Evolutionary conservation across 177 flowering plant genomes (phyloP), one percentile per base, ranked within the genome.

Genomic region (Telopea speciosissima): DNA sequence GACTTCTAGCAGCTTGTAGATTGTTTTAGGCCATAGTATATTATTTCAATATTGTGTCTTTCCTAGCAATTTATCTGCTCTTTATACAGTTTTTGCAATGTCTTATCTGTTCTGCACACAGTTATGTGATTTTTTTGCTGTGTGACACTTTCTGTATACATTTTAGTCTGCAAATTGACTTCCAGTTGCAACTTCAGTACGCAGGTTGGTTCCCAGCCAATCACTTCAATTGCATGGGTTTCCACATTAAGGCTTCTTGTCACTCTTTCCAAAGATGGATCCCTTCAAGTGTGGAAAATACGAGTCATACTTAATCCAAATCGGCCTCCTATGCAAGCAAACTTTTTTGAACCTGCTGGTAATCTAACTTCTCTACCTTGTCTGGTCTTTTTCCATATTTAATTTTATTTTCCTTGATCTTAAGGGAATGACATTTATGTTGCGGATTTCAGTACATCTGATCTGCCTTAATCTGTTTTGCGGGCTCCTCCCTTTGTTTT

Each of bases 281-380:
- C 81, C 78, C 87, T 93, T 72, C 99, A 93, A 85, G 94, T 86
- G 59, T 95, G 99, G 99, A 93, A 88, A 85, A 95, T 91, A 67
- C 84, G 90, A 65, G 87, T 86, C 23, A 67, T 81, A 24, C 76
- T 86, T 60, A 93, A 95, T 85, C 95, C 99, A 10, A 89, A 90
- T 76, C 87, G 88, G 64, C 97, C 91, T 52, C 92, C 96, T 5
- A 82, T 83, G 84, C 95, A 86, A 89, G 90, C 96, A 76, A 90
- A 85, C 68, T 95, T 95, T 85, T 95, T 95, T 82, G 99, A 93
- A 82, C 78, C 89, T 80, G 95, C 99, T 73, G 94, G 99, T 95
- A 71, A 84, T 91, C 75, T 74, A 22, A 24, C 26, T 60, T 40
- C 49, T 19, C 31, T 26, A 26, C 66, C 58, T 68, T 56, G 33